A percentile compares a stretch with the other conserved stretches of the same genome.
These are phyloP conservation scores for Thalassiosira allenii DNA, from an alignment of 352 stramenopile species.

Conservation along the genomic window DNA sequence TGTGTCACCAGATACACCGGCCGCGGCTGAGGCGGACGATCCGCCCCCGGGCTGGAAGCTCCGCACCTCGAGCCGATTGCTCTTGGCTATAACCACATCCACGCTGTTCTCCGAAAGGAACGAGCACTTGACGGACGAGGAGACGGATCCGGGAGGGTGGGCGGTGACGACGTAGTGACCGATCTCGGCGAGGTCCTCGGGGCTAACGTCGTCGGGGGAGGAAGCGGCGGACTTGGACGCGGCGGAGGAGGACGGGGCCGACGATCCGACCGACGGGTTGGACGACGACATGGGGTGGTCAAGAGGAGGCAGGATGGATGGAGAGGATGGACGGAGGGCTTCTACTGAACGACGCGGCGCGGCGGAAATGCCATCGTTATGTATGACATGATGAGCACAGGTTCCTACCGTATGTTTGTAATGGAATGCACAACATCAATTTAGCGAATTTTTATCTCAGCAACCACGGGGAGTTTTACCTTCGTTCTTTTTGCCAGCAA, in stretches of 20 bases:
- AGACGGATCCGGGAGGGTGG: constrained; percentile 74
- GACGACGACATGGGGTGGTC: too few species aligned
- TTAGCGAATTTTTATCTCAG: constrained; percentile 7
- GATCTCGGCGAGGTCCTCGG: constrained; percentile 60
- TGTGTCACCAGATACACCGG: neutral
- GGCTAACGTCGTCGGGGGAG: neutral
- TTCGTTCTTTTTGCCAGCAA: constrained; percentile 1
- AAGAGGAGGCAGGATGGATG: too few species aligned
- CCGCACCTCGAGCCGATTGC: constrained; percentile 74
- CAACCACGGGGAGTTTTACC: constrained; percentile 5
- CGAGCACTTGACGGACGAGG: constrained; percentile 63
- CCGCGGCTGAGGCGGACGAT: neutral
- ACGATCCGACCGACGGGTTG: too few species aligned
- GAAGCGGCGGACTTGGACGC: neutral
- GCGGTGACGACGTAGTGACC: constrained; percentile 82
- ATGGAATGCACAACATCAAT: neutral
- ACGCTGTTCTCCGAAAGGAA: constrained; percentile 66
- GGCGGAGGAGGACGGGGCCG: too few species aligned
- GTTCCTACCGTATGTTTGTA: constrained; percentile 19
- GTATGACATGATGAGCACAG: too few species aligned
- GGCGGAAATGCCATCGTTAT: too few species aligned
- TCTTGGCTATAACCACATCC: constrained; percentile 81
- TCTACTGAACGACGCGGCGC: too few species aligned
- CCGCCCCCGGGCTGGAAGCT: constrained; percentile 29
- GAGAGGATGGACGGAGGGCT: too few species aligned